A percentile compares a stretch with the other conserved stretches of the same genome.
These are phyloP conservation scores for Phytophthora hibernalis DNA, from an alignment of 352 stramenopile species.

Conservation along the genomic window DNA sequence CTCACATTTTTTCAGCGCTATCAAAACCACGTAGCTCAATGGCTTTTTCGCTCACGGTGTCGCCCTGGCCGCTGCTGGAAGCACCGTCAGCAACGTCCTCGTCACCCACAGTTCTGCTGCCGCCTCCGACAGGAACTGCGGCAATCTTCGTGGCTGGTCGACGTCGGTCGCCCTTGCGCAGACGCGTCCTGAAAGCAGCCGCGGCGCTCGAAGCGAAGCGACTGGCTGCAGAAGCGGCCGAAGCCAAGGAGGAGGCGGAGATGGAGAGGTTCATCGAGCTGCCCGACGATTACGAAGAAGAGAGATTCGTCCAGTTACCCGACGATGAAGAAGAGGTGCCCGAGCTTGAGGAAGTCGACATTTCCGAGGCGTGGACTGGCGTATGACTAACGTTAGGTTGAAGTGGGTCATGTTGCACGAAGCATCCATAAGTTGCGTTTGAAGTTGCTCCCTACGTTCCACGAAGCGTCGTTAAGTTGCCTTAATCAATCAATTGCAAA, in stretches of 20 bases:
- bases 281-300: background rate
- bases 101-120: background rate
- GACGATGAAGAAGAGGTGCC: background rate
- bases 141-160: background rate
- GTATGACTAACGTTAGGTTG: slow-evolving; percentile 1
- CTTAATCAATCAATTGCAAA: background rate
- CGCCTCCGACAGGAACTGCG: background rate
- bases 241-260: background rate
- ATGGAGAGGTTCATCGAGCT: slow-evolving; percentile 5
- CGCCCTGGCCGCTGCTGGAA: background rate
- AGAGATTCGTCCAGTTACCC: background rate
- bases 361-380: too few species aligned
- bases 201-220: background rate
- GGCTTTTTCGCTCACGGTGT: background rate
- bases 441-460: background rate
- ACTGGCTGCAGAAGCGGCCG: background rate
- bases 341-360: background rate
- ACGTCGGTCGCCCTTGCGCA: background rate
- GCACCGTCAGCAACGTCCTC: background rate
- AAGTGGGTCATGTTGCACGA: background rate
- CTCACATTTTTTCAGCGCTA: background rate
- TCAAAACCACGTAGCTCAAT: background rate
- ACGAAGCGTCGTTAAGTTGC: background rate
- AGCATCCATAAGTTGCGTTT: background rate
- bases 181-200: background rate